Conservation (phyloP, 345 rosid genomes). For the Corymbia maculata region DNA sequence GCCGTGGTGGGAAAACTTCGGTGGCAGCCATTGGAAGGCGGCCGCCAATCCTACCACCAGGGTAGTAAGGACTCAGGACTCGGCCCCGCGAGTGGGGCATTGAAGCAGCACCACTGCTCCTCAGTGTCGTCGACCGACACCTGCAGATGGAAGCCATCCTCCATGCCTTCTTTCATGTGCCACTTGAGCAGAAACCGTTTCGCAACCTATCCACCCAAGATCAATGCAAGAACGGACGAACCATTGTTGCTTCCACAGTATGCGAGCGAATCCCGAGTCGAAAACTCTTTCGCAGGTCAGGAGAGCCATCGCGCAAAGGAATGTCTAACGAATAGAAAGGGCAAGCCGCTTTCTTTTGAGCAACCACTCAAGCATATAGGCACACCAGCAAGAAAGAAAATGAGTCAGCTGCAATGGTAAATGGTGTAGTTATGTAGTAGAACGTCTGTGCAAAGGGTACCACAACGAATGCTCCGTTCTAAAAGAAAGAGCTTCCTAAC, state of each 20-base stretch:
- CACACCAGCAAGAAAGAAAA: neutral
- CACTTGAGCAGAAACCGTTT: neutral
- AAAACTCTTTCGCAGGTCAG: neutral
- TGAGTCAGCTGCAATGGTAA: neutral
- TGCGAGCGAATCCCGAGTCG: neutral
- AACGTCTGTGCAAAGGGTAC: neutral
- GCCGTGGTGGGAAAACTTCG: neutral
- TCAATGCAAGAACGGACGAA: neutral
- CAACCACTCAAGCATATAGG: neutral
- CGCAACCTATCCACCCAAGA: neutral
- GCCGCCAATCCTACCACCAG: fast-evolving
- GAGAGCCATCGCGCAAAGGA: neutral
- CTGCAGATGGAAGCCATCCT: neutral
- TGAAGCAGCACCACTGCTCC: neutral
- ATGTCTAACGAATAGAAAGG: neutral
- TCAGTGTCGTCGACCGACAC: neutral
- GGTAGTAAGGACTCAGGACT: neutral
- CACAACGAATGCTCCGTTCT: neutral
- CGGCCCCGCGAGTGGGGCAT: neutral
- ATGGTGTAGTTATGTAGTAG: neutral
- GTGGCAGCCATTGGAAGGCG: fast-evolving
- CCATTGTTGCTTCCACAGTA: neutral
- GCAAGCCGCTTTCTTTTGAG: neutral
- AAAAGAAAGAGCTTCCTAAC: neutral
- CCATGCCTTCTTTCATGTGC: neutral